phyloP scores from a whole-genome alignment of 208 protist genomes.

The Leishmania major region DNA sequence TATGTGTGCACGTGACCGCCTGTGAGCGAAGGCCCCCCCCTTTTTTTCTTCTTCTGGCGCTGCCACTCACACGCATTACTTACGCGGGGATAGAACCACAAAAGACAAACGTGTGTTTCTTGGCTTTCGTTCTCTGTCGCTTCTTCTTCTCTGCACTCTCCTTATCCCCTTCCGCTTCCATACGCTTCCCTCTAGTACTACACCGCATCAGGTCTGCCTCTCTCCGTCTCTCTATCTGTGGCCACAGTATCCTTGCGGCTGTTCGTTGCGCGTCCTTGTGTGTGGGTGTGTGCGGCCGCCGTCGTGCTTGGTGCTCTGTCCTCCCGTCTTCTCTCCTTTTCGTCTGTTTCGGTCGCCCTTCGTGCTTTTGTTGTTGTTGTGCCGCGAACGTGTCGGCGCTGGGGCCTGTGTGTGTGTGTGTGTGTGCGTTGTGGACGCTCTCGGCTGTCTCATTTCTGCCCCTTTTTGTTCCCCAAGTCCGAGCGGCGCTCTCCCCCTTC shows the following conservation, averaged over 20 bases:
- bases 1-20: neutral
- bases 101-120: neutral
- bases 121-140: neutral
- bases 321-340: neutral
- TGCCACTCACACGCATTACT: neutral
- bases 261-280: neutral
- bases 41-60: neutral
- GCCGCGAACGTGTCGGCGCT: neutral
- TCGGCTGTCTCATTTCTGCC: neutral
- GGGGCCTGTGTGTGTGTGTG: neutral
- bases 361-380: neutral
- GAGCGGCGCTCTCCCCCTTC: neutral
- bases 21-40: no score
- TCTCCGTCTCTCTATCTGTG: neutral
- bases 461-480: neutral
- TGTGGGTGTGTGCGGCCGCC: neutral
- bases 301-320: neutral
- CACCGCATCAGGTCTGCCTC: neutral
- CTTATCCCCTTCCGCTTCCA: neutral
- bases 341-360: no score
- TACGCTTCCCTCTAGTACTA: neutral
- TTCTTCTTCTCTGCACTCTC: neutral
- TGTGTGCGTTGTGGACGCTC: neutral
- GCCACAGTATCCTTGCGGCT: neutral
- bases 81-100: neutral